Evolutionary conservation across 164 flowering plant genomes (phyloP).

Genomic region (Vitis amurensis): DNA sequence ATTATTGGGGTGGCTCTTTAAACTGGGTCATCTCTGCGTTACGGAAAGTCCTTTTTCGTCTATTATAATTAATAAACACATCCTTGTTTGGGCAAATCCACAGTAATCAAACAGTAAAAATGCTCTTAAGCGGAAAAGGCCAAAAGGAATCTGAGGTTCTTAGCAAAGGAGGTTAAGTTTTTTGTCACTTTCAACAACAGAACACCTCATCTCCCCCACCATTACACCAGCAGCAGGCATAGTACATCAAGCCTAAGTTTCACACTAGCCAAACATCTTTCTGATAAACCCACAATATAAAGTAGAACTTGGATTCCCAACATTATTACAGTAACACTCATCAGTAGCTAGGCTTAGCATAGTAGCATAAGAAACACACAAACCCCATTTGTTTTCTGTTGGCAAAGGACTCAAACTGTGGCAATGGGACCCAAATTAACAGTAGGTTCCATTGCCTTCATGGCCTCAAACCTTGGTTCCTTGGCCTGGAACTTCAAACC

Average conservation of each 20-base stretch:
- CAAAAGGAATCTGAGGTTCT: too few species aligned
- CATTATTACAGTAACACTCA: not conserved
- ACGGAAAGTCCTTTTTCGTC: not conserved
- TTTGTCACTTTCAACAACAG: too few species aligned
- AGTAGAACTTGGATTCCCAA: too few species aligned
- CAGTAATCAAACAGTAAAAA: too few species aligned
- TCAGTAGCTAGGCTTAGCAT: not conserved
- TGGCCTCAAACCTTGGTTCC: constrained; percentile 90
- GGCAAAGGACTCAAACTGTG: constrained; percentile 36
- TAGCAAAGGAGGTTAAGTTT: too few species aligned
- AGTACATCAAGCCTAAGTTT: not conserved
- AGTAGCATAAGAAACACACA: too few species aligned
- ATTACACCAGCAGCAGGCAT: too few species aligned
- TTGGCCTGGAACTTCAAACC: constrained; percentile 86
- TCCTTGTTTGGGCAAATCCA: not conserved
- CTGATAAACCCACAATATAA: not conserved
- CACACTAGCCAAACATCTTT: constrained; percentile 5
- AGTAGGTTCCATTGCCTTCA: constrained; percentile 55
- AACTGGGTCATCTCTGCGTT: not conserved
- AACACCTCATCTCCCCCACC: too few species aligned
- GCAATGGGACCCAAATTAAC: constrained; percentile 51
- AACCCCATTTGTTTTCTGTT: not conserved
- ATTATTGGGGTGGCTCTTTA: not conserved
- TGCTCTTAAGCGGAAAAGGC: too few species aligned
- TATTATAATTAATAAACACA: not conserved